Evolutionary conservation across 306 rosid genomes (phyloP), one percentile per base, ranked within the genome.

Genomic region (Pachyrhizus erosus): DNA sequence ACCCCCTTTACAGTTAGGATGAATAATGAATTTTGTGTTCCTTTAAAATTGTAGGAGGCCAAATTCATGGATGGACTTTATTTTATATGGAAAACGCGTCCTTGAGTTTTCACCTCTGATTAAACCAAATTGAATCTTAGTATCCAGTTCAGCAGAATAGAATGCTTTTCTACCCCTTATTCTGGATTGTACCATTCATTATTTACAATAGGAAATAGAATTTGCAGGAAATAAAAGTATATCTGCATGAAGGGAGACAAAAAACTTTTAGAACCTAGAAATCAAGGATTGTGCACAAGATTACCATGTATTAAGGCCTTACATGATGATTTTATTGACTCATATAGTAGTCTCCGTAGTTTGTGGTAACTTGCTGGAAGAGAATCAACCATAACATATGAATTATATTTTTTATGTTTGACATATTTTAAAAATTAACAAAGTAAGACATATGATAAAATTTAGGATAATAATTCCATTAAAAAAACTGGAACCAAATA

Each of bases 171-270:
- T 24, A 4, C 23, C 42, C 82, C 42, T 34, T 69, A 45, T 21
- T 55, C 7, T 70, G 65, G 72, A 84, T 75, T 78, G 84, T 65
- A 64, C 82, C 69, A 60, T 87, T 85, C 77, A 64, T 91, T 83
- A 49, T 87, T 70, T 74, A 58, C 43, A 74, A 40, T 24, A 58
- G 65, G 64, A 58, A 58, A 11, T 23, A 24, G 34, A 58, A 24
- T 58, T 58, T 23, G 31, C 34, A 62, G 79, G 70, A 57, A 73
- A 65, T 33, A 58, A 23, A 68, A 69, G 33, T 84, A 74, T 57
- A 73, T 61, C 60, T 84, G 76, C 64, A 48, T 70, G 70, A 43
- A 37, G 45, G 52, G 78, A 75, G 79, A 21, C 67, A 76, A 76
- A 68, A 65, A 49, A 49, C 17, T 72, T 77, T 60, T 45, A 75